Evolutionary conservation across 176 grass and related monocot species (phyloP), one percentile per base, ranked within the genome.

Genomic region (Oryza australiensis): DNA sequence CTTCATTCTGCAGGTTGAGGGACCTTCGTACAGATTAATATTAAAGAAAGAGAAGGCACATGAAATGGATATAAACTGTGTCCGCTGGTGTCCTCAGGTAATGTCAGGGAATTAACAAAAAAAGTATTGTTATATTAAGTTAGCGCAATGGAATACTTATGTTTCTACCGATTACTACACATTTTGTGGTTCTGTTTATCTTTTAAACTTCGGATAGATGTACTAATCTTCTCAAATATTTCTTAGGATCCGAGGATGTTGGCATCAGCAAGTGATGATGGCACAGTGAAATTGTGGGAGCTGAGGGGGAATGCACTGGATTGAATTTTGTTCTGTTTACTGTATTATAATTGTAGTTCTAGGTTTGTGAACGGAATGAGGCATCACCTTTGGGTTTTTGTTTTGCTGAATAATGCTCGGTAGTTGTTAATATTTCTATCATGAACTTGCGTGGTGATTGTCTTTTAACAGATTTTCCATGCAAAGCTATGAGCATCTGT

Each of bases 11-110:
- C 79, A 99, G 96, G 85, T 88, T 86, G 88, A 93, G 76, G 89
- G 63, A 64, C 85, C 92, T 40, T 88, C 70, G 1, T 95, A 95
- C 81, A 90, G 74, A 86, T 71, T 95, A 85, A 64, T 92, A 53
- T 75, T 94, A 60, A 99, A 90, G 83, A 99, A 93, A 87, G 87
- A 95, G 72, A 99, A 95, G 70, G 93, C 96, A 6, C 96, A 99
- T 94, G 91, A 87, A 46, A 99, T 99, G 96, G 96, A 99, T 86
- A 85, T 99, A 84, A 99, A 99, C 66, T 92, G 77, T 62, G 91
- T 99, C 18, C 82, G 65, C 57, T 99, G 96, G 96, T 91, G 92
- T 88, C 93, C 93, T 62, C 94, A 95, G 96, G 96, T 99, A 85
- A 32, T 42, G 26, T n/a, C 26, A 38, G 33, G 28, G 23, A 79